A percentile compares a stretch with the other conserved stretches of the same genome.
These are phyloP conservation scores for Russula sp. DNA, from an alignment of 768 basidiomycete genomes.

Conservation along the genomic window DNA sequence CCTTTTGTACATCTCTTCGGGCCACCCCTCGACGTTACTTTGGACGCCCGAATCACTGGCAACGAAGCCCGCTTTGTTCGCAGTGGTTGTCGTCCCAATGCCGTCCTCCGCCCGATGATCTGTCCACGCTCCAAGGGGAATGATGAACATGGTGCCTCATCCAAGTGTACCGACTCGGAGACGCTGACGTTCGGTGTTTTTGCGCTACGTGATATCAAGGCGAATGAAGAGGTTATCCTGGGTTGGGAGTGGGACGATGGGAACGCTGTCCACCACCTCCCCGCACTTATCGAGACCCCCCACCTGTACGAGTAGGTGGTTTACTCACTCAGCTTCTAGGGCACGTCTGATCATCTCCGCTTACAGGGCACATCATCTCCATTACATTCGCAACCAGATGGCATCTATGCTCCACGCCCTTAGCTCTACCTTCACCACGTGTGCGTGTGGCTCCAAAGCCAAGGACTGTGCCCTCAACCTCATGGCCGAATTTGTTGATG, in stretches of 20 bases:
- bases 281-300: slow-evolving; percentile 60
- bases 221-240: slow-evolving; percentile 81
- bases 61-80: slow-evolving; percentile 60
- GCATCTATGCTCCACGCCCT: slow-evolving; percentile 68
- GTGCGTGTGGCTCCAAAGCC: slow-evolving; percentile 64
- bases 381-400: slow-evolving; percentile 61
- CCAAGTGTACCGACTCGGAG: slow-evolving; percentile 34
- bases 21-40: slow-evolving; percentile 69
- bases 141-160: slow-evolving; percentile 27
- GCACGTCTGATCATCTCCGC: slow-evolving; percentile 9
- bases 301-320: slow-evolving; percentile 55
- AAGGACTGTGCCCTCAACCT: slow-evolving; percentile 60
- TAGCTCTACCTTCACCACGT: slow-evolving; percentile 67
- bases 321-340: background rate
- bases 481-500: slow-evolving; percentile 65
- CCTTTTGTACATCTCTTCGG: slow-evolving; percentile 78
- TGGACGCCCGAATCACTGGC: slow-evolving; percentile 77
- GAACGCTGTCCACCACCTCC: slow-evolving; percentile 75
- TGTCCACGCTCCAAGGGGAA: slow-evolving; percentile 35
- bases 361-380: slow-evolving; percentile 46
- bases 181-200: slow-evolving; percentile 75
- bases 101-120: slow-evolving; percentile 45
- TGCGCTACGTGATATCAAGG: slow-evolving; percentile 68
- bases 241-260: slow-evolving; percentile 98
- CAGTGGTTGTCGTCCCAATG: slow-evolving; percentile 54